Evolutionary conservation across 169 alveolate species (phyloP).

Genomic region (Plasmodium gallinaceum): DNA sequence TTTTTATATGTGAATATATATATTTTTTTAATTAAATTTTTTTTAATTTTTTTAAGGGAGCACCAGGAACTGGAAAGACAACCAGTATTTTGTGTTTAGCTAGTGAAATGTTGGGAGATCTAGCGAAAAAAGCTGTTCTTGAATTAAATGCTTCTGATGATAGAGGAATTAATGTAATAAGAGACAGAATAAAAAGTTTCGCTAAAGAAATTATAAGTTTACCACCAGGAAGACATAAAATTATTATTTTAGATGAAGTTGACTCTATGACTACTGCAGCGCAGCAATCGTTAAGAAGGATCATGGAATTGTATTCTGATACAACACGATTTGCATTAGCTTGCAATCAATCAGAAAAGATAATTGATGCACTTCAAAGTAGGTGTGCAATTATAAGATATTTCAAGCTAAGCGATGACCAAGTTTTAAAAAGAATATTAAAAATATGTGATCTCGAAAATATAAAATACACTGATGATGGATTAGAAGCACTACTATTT

Average conservation of each 20-base stretch:
- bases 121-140: constrained; percentile 92
- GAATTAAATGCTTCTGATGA: constrained; percentile 99
- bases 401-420: constrained; percentile 95
- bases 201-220: constrained; percentile 96
- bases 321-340: constrained; percentile 99
- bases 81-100: constrained; percentile 98
- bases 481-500: constrained; percentile 96
- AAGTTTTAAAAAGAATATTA: constrained; percentile 91
- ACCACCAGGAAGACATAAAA: constrained; percentile 96
- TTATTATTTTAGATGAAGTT: constrained; percentile 99
- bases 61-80: constrained; percentile 99
- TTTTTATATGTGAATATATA: background rate
- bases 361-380: constrained; percentile 99
- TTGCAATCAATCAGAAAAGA: constrained; percentile 98
- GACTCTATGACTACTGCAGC: constrained; percentile 99
- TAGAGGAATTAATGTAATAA: constrained; percentile 98
- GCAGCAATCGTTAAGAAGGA: constrained; percentile 98
- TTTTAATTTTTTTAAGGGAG: constrained; percentile 92
- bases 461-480: constrained; percentile 91
- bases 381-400: constrained; percentile 99
- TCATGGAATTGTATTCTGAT: constrained; percentile 97
- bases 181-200: constrained; percentile 97
- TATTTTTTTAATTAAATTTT: background rate
- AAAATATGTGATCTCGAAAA: constrained; percentile 88
- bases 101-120: constrained; percentile 93